phyloP scores from a whole-genome alignment of 1,139 yeast genomes.

The Geotrichum carabidarum region DNA sequence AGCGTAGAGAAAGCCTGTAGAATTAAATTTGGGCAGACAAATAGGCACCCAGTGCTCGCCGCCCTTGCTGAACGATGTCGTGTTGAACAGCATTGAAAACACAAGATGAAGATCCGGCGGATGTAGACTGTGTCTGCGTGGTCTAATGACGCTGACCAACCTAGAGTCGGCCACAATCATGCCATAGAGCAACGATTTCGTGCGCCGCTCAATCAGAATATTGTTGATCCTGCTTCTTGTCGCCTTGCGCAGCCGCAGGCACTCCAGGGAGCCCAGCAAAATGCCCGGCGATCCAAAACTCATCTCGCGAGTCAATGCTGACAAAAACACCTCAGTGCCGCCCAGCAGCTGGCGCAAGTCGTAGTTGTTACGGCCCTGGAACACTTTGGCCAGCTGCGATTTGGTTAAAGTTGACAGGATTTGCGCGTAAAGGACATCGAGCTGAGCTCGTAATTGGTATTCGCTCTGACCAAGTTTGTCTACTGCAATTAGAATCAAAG shows the following conservation, averaged over 20 bases:
- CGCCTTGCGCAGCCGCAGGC: constrained; percentile 47
- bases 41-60: constrained; percentile 93
- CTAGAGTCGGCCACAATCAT: constrained; percentile 53
- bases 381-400: constrained; percentile 64
- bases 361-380: constrained; percentile 67
- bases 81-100: constrained; percentile 57
- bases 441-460: constrained; percentile 56
- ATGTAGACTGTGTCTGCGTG: constrained; percentile 59
- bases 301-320: constrained; percentile 55
- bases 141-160: constrained; percentile 57
- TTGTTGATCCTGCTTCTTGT: constrained; percentile 45
- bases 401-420: constrained; percentile 74
- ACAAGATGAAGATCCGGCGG: constrained; percentile 63
- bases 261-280: constrained; percentile 57
- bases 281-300: constrained; percentile 52
- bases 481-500: constrained; percentile 70
- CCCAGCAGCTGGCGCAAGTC: constrained; percentile 76
- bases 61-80: constrained; percentile 45
- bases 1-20: constrained; percentile 79
- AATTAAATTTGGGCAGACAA: constrained; percentile 85
- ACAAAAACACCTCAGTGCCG: constrained; percentile 57
- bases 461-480: constrained; percentile 54
- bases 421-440: constrained; percentile 71
- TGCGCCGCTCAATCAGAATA: constrained; percentile 42
- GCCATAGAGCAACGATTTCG: constrained; percentile 55